These are phyloP conservation scores for Phytophthora multivora DNA, from an alignment of 352 stramenopile species.

Conservation along the genomic window DNA sequence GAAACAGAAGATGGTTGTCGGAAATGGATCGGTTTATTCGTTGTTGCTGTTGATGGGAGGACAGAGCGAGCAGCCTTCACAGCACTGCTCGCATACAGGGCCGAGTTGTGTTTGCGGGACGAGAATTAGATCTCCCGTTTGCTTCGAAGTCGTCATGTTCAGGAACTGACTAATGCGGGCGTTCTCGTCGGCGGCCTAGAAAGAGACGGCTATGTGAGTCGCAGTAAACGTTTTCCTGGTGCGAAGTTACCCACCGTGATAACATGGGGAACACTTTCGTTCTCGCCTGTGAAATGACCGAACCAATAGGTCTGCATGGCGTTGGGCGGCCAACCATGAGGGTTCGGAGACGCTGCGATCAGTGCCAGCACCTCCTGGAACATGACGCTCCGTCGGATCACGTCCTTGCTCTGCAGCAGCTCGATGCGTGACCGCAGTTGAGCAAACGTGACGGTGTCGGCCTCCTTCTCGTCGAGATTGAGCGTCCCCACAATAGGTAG, in stretches of 20 bases:
- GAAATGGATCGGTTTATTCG: constrained; percentile 9
- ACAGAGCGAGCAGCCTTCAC: constrained; percentile 58
- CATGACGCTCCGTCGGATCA: constrained; percentile 69
- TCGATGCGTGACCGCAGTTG: constrained; percentile 72
- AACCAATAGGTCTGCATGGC: constrained; percentile 83
- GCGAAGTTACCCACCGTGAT: constrained; percentile 39
- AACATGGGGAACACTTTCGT: constrained; percentile 43
- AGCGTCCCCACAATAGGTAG: constrained; percentile 71
- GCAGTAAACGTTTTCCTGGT: background rate
- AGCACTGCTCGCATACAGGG: constrained; percentile 72
- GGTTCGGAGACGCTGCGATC: constrained; percentile 61
- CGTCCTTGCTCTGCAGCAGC: constrained; percentile 62
- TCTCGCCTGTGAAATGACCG: constrained; percentile 55
- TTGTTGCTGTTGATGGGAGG: constrained; percentile 28
- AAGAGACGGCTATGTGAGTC: background rate
- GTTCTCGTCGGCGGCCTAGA: constrained; percentile 49
- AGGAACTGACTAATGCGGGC: constrained; percentile 56
- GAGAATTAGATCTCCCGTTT: constrained; percentile 72
- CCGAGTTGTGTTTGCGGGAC: constrained; percentile 84
- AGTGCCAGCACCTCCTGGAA: constrained; percentile 81
- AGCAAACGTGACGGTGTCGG: constrained; percentile 57
- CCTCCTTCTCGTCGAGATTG: constrained; percentile 64
- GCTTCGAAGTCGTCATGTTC: constrained; percentile 73
- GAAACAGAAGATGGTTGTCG: constrained; percentile 13
- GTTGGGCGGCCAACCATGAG: constrained; percentile 65